Base-by-base conservation (phyloP, 2,329 filamentous ascomycete species). In the Penicillium glabrum region DNA sequence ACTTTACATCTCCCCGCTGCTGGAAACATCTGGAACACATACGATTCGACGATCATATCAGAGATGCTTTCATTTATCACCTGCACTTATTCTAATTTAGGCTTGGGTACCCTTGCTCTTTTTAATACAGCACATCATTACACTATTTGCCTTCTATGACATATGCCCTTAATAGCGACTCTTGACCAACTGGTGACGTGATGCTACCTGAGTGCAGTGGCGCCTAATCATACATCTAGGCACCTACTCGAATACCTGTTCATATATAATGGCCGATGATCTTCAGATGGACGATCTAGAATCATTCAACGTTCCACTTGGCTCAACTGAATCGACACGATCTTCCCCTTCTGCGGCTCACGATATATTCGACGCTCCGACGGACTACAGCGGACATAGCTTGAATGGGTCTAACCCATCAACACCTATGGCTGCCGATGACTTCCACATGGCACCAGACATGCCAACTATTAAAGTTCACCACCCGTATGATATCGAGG, bases 401-500 rank as follows among this genome's bases (percentile, higher is more conserved):
- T 29, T 58, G 49, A 56, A 60, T 11, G 61, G 46, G 13, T 60
- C 58, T 10, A 54, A 46, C 2, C 57, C 63, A 10, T 48, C 51
- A 8, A 65, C 58, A 10, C 59, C 61, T 21, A 43, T 19, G 1
- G 19, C 51, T 19, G 53, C 51, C 5, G 13, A 73, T 29, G 62
- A 70, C 53, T 65, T 43, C 7, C 47, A 19, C 3, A 46, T 16
- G 19, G 33, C 29, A 27, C 24, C 43, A 41, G 45, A 24, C 39
- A 19, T 3, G 29, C 2, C 26, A 61, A 70, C 51, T 13, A 58
- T 67, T 13, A 66, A 73, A 53, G 64, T 73, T 3, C 61, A 78
- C 21, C 67, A 62, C 21, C 77, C 77, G 16, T 78, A 78, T 59
- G 71, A 63, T 26, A 67, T 75, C n/a, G 73, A 74, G 56, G 73